A percentile compares a stretch with the other conserved stretches of the same genome.
Evolutionary conservation across 306 rosid genomes (phyloP).

Genomic region (Calophaca sinica): DNA sequence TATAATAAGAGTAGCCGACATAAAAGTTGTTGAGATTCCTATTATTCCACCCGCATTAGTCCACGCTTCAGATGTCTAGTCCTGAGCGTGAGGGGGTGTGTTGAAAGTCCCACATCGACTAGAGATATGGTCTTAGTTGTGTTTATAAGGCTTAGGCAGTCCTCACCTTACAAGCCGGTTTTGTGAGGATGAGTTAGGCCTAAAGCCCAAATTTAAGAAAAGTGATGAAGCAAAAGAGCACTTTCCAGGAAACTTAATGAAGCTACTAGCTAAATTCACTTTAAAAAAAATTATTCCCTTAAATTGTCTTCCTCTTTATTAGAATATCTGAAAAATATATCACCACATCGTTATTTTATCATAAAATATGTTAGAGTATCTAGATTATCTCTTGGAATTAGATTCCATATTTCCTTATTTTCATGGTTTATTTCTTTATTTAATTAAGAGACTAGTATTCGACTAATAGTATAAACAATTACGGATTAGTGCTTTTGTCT

Average conservation of each 20-base stretch:
- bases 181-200: no score
- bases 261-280: not conserved
- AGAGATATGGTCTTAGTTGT: no score
- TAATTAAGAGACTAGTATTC: not conserved
- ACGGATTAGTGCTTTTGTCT: not conserved
- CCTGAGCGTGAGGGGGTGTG: no score
- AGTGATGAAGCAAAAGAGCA: slow-evolving; percentile 17
- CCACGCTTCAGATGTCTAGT: no score
- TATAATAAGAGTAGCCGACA: not conserved
- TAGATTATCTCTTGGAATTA: not conserved
- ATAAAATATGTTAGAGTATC: not conserved
- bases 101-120: no score
- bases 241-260: not conserved
- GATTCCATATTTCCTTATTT: slow-evolving; percentile 10
- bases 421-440: not conserved
- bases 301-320: slow-evolving; percentile 22
- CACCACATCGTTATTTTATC: not conserved
- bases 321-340: not conserved
- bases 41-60: no score
- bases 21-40: no score
- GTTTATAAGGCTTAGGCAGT: no score
- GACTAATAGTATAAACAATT: not conserved
- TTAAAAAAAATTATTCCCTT: slow-evolving; percentile 13
- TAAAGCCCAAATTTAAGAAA: no score
- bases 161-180: no score